phyloP scores from a whole-genome alignment of 2,329 filamentous ascomycete genomes.

The Xylariaceae sp. region DNA sequence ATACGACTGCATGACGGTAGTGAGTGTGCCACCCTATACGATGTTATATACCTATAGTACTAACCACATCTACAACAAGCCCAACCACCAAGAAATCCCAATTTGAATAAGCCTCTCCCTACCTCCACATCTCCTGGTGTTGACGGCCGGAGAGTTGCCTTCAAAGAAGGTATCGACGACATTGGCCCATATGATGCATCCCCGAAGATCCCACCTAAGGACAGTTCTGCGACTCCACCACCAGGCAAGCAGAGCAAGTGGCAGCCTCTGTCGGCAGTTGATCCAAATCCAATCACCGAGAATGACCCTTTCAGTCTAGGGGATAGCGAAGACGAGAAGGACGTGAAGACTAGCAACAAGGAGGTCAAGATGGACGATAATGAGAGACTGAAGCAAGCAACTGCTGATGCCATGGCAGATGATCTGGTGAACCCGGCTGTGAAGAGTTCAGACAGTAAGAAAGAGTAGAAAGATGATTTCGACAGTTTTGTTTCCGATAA shows the following conservation, averaged over 20 bases:
- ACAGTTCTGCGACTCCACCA: constrained; percentile 36
- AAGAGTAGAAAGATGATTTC: constrained; percentile 19
- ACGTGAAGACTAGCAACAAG: constrained; percentile 61
- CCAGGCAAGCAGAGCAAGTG: constrained; percentile 84
- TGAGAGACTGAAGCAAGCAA: constrained; percentile 62
- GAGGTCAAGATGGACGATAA: constrained; percentile 50
- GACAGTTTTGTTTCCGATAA: no score
- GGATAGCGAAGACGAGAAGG: constrained; percentile 90
- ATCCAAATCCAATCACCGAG: constrained; percentile 79
- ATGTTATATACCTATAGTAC: no score
- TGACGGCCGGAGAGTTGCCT: constrained; percentile 52
- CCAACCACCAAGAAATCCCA: constrained; percentile 62
- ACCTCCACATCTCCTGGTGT: constrained; percentile 49
- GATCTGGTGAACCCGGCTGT: constrained; percentile 43
- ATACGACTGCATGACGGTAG: constrained; percentile 62
- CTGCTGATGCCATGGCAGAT: constrained; percentile 58
- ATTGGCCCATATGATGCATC: constrained; percentile 72
- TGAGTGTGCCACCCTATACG: no score
- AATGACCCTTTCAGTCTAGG: constrained; percentile 96
- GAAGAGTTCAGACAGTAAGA: constrained; percentile 27
- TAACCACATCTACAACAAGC: no score
- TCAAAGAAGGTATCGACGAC: constrained; percentile 67
- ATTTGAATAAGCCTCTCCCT: constrained; percentile 64
- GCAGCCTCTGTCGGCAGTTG: constrained; percentile 85
- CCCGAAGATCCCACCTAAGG: constrained; percentile 52